phyloP scores from a whole-genome alignment of 805 yeast genomes.

The Barnettozyma wickerhamii region DNA sequence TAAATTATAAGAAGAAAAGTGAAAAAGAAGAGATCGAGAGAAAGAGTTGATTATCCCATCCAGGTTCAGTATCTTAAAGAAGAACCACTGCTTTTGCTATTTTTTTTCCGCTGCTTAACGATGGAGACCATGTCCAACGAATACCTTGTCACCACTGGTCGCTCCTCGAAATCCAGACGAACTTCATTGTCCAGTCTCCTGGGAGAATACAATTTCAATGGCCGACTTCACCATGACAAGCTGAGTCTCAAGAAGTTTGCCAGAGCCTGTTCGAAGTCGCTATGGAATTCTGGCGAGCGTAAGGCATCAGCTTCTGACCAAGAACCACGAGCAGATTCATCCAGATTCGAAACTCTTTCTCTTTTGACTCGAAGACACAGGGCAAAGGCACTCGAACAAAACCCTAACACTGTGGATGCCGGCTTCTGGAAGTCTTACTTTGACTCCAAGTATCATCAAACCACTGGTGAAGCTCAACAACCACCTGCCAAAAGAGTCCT shows the following conservation, averaged over 20 bases:
- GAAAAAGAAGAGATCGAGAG: too few relatives aligned
- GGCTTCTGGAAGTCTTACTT: not conserved
- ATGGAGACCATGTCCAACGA: conserved; percentile 4
- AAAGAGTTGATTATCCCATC: too few relatives aligned
- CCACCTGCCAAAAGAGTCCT: not conserved
- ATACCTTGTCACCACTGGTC: conserved; percentile 6
- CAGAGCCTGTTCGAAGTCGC: conserved; percentile 12
- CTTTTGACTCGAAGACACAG: conserved; percentile 5
- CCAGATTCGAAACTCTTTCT: conserved; percentile 13
- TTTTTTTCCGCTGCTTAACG: not conserved
- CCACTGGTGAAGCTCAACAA: not conserved
- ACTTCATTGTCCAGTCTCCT: conserved; percentile 15
- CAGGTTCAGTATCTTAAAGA: too few relatives aligned
- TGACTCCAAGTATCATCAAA: not conserved
- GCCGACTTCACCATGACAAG: conserved; percentile 7
- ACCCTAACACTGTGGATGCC: not conserved
- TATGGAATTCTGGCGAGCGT: conserved; percentile 8
- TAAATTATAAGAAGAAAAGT: not conserved
- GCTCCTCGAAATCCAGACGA: conserved; percentile 16
- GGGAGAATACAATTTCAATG: conserved; percentile 4
- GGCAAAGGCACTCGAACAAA: not conserved
- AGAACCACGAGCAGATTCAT: conserved; percentile 8
- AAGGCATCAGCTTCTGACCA: conserved; percentile 1
- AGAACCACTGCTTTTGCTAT: conserved; percentile 14
- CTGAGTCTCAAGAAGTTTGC: conserved; percentile 17